These are phyloP conservation scores for Pythium myriotylum DNA, from an alignment of 352 stramenopile species.

Conservation along the genomic window DNA sequence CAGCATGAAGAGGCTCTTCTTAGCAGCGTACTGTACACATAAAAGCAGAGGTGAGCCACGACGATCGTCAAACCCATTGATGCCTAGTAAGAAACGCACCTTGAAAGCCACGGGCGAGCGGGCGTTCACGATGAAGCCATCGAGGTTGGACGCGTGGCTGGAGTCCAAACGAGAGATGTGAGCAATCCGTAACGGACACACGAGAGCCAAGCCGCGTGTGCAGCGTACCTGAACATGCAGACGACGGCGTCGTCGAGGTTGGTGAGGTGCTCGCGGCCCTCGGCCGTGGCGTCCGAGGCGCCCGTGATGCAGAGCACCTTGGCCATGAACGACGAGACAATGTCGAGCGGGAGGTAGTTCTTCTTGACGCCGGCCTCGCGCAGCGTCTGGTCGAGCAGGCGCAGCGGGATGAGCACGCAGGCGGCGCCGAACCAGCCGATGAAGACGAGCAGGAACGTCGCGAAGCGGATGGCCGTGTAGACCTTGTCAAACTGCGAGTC, in stretches of 20 bases:
- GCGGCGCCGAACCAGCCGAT: conserved; percentile 77
- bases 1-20: conserved; percentile 84
- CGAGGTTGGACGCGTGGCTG: conserved; percentile 82
- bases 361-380: conserved; percentile 60
- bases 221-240: conserved; percentile 78
- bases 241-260: conserved; percentile 69
- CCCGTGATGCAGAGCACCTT: conserved; percentile 56
- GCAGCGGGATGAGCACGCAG: conserved; percentile 66
- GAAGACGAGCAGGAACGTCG: conserved; percentile 68
- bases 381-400: conserved; percentile 57
- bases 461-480: conserved; percentile 71
- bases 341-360: conserved; percentile 82
- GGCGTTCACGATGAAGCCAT: conserved; percentile 83
- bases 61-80: no score
- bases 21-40: conserved; percentile 62
- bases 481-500: conserved; percentile 50
- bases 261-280: conserved; percentile 55
- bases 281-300: conserved; percentile 48
- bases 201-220: background rate
- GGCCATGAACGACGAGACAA: conserved; percentile 57
- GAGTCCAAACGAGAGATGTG: background rate
- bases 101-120: conserved; percentile 73
- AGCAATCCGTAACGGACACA: conserved; percentile 8
- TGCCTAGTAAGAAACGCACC: conserved; percentile 27
- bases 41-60: background rate